Evolutionary conservation across 1,139 yeast species (phyloP).

Genomic region (Sugiyamaella paludigena): DNA sequence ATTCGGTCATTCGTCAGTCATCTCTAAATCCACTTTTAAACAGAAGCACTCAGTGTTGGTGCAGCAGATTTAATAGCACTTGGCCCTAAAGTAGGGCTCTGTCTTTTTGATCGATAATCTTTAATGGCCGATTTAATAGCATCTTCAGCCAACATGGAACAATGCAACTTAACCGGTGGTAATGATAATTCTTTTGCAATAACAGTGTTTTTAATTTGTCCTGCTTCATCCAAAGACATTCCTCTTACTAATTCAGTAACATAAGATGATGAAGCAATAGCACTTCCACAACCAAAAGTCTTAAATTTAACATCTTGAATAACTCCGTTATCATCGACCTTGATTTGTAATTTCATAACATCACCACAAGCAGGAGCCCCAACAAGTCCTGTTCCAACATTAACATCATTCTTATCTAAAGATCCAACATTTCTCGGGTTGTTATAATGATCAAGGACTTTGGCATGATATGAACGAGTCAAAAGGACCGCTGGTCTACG

Average conservation of each 20-base stretch:
- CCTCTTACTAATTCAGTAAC: slow-evolving; percentile 96
- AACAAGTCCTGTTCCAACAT: slow-evolving; percentile 96
- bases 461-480: slow-evolving; percentile 34
- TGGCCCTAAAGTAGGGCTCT: slow-evolving; percentile 40
- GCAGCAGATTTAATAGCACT: slow-evolving; percentile 26
- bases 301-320: slow-evolving; percentile 95
- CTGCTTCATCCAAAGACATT: slow-evolving; percentile 90
- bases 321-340: slow-evolving; percentile 87
- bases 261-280: slow-evolving; percentile 92
- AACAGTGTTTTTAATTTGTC: slow-evolving; percentile 82
- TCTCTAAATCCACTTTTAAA: slow-evolving; percentile 1
- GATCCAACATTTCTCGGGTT: slow-evolving; percentile 97
- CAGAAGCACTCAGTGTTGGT: slow-evolving; percentile 14
- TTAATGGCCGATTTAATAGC: slow-evolving; percentile 96
- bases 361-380: slow-evolving; percentile 99
- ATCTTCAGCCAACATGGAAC: slow-evolving; percentile 98
- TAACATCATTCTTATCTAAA: slow-evolving; percentile 66
- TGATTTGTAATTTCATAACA: slow-evolving; percentile 95
- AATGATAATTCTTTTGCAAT: slow-evolving; percentile 90
- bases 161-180: slow-evolving; percentile 96
- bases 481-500: neutral
- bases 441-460: slow-evolving; percentile 81
- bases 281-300: slow-evolving; percentile 98
- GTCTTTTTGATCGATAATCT: slow-evolving; percentile 78
- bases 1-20: no score